Evolutionary conservation across 1,284 basidiomycete genomes (phyloP), one percentile per base, ranked within the genome.

Genomic region (Peniophora sp.): DNA sequence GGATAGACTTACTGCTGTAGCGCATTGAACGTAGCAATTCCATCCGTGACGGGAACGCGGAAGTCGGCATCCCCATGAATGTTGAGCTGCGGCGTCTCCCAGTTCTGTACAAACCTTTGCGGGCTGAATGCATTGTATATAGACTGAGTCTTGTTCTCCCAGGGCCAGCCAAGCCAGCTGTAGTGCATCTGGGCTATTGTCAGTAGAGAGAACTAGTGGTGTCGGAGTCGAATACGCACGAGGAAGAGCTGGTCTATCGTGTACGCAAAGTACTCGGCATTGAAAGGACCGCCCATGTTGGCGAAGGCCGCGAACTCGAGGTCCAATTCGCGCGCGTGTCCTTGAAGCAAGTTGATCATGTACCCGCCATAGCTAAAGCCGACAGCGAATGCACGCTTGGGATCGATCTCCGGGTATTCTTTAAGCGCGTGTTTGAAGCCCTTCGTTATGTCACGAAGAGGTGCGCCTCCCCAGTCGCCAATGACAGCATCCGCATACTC

Each of bases 41-140:
- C 82, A 58, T 94, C 88, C 1, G 83, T 80, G 60, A 93, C 90
- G 1, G 89, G 81, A 38, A 93, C 72, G n/a, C 90, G 81, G 63
- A 83, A 93, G 64, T 93, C 90, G 66, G 85, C 88, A 55, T 85
- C 89, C 23, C 90, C 83, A 59, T 95, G 92, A 55, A 95, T 85
- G 52, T 89, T 69, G 19, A 95, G 67, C 64, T 89, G 77, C 5
- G 92, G 92, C 1, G 88, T 93, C 16, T 77, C 79, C 89, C 90
- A 95, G 52, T 89, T 87, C 54, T 73, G 60, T 16, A 93, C 87
- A 61, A 81, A 87, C 66, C 91, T 87, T 24, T 79, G 70, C 2
- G 92, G 92, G 63, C 75, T 87, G 62, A 69, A 82, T 79, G 84
- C 80, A 58, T 75, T 68, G 44, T 76, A 72, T 22, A 81, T 65